Conservation (phyloP, 2,329 filamentous ascomycete genomes). For the Magnaporthiopsis incrustans region DNA sequence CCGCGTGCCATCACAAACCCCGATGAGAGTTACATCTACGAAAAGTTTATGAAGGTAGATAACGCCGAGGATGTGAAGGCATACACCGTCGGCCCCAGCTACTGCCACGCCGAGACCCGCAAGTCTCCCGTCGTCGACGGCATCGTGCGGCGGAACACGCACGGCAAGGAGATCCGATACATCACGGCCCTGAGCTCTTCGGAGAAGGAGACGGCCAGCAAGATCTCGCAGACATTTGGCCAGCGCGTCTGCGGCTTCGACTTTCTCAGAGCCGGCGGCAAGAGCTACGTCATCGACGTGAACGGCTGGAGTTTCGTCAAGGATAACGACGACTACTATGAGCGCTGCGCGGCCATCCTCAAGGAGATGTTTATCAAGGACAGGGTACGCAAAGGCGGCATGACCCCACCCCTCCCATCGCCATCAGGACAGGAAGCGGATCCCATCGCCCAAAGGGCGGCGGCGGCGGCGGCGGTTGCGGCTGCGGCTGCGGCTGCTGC, state of each 20-base stretch:
- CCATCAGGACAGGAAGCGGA: constrained; percentile 30
- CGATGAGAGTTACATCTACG: constrained; percentile 84
- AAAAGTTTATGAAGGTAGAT: constrained; percentile 93
- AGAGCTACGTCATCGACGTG: constrained; percentile 96
- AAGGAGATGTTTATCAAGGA: constrained; percentile 83
- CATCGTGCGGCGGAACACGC: constrained; percentile 88
- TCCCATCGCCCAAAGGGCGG: constrained; percentile 27
- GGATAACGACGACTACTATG: constrained; percentile 97
- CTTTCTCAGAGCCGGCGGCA: constrained; percentile 75
- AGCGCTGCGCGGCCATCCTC: constrained; percentile 79
- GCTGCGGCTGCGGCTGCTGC: constrained; percentile 10
- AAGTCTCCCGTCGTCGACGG: constrained; percentile 98
- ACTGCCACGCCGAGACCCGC: constrained; percentile 92
- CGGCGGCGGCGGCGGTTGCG: constrained; percentile 10
- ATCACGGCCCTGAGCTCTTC: constrained; percentile 76
- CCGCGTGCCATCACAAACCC: constrained; percentile 78
- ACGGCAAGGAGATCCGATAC: constrained; percentile 94
- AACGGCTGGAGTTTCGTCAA: constrained; percentile 99
- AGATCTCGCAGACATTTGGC: constrained; percentile 85
- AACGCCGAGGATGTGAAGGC: constrained; percentile 98
- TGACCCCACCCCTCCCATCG: constrained; percentile 47
- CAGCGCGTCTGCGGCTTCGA: constrained; percentile 96
- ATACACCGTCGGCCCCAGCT: constrained; percentile 88
- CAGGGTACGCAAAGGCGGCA: constrained; percentile 54
- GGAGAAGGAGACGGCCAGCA: constrained; percentile 79